phyloP scores from a whole-genome alignment of 2,329 filamentous ascomycete species.

The Pseudonectria buxi region DNA sequence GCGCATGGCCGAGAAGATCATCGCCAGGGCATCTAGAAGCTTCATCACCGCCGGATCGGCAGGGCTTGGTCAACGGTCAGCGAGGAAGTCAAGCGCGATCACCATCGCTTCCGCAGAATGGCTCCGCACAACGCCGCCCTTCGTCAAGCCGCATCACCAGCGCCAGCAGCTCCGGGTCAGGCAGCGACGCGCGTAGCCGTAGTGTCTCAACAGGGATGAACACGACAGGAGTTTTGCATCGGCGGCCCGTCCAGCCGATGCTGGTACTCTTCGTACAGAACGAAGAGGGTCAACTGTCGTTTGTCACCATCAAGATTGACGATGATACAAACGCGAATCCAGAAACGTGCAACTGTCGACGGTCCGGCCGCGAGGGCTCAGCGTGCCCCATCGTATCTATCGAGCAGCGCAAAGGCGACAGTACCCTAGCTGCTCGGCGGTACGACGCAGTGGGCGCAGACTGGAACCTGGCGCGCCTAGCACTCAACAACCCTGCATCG shows the following conservation, averaged over 20 bases:
- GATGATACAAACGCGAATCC: conserved; percentile 27
- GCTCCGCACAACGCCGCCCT: conserved; percentile 1
- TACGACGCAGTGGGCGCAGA: conserved; percentile 19
- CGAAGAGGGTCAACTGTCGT: conserved; percentile 13
- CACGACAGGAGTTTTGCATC: conserved; percentile 24
- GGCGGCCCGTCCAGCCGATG: conserved; percentile 26
- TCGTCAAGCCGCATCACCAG: conserved; percentile 8
- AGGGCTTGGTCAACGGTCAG: conserved; percentile 9
- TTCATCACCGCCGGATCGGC: conserved; percentile 10
- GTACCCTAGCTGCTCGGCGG: conserved; percentile 19
- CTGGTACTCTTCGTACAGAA: conserved; percentile 28
- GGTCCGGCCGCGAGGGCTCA: conserved; percentile 18
- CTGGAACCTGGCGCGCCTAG: conserved; percentile 27
- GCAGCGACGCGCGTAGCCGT: conserved; percentile 17
- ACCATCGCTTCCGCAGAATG: conserved; percentile 4
- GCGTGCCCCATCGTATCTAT: conserved; percentile 18
- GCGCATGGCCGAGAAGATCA: conserved; percentile 11
- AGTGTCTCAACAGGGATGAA: conserved; percentile 20
- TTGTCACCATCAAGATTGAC: conserved; percentile 27
- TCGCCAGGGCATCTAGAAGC: conserved; percentile 10
- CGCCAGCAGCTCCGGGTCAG: conserved; percentile 19
- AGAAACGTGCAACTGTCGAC: conserved; percentile 28
- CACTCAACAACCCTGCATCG: conserved; percentile 21
- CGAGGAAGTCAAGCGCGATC: conserved; percentile 10
- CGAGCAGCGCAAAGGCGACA: conserved; percentile 21